Percentiles rank a stretch among this genome's conserved stretches.
These are phyloP conservation scores for Neurospora africana DNA, from an alignment of 495 filamentous ascomycete species.

Conservation along the genomic window DNA sequence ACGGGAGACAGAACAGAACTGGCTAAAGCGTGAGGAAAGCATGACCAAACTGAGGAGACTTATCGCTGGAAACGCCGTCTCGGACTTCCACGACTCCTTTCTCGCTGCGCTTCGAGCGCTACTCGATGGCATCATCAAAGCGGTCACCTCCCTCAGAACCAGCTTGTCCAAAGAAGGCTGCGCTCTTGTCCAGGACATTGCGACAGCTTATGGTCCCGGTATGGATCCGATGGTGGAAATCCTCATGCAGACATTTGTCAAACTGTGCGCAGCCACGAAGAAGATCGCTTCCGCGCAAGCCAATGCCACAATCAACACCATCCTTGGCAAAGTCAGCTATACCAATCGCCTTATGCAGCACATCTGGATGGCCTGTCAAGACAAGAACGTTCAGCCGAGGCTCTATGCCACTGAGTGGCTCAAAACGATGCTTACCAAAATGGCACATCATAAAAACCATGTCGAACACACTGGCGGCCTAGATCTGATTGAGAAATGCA, in stretches of 20 bases:
- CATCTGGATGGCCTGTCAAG: slow-evolving; percentile 64
- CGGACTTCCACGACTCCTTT: slow-evolving; percentile 61
- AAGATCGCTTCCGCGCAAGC: slow-evolving; percentile 78
- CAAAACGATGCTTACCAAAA: slow-evolving; percentile 65
- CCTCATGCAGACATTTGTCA: slow-evolving; percentile 78
- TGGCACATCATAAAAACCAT: slow-evolving; percentile 65
- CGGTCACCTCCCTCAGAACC: slow-evolving; percentile 74
- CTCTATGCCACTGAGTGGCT: slow-evolving; percentile 75
- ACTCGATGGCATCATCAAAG: slow-evolving; percentile 85
- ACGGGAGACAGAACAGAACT: slow-evolving; percentile 83
- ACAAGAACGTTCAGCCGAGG: slow-evolving; percentile 84
- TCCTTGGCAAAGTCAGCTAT: slow-evolving; percentile 70
- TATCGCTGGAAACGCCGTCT: slow-evolving; percentile 71
- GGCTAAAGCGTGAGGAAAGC: slow-evolving; percentile 73
- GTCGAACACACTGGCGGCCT: slow-evolving; percentile 76
- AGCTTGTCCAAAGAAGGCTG: slow-evolving; percentile 81
- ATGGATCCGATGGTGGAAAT: slow-evolving; percentile 87
- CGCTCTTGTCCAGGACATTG: slow-evolving; percentile 76
- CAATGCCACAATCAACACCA: slow-evolving; percentile 61
- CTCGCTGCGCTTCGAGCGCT: slow-evolving; percentile 58
- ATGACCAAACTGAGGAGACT: slow-evolving; percentile 64
- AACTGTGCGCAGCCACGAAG: slow-evolving; percentile 76
- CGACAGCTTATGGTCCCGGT: slow-evolving; percentile 58
- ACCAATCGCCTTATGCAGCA: slow-evolving; percentile 73
- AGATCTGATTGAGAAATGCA: slow-evolving; percentile 72